Conservation (phyloP, 2,329 filamentous ascomycete species). For the Pyrenochaeta sp. region DNA sequence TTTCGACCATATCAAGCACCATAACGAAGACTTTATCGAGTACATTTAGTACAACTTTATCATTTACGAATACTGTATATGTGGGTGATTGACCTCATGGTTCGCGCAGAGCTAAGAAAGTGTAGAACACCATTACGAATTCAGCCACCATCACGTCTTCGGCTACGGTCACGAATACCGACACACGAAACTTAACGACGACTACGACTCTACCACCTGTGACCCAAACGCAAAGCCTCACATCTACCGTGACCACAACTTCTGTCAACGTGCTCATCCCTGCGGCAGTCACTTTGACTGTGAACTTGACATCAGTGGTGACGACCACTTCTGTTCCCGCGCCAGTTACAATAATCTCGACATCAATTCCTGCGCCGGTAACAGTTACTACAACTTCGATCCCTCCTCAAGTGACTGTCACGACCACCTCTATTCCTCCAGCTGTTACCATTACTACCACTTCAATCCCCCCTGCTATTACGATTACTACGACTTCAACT, state of each 20-base stretch:
- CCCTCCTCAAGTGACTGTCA: too few species aligned
- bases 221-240: not conserved
- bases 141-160: not conserved
- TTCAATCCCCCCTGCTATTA: too few species aligned
- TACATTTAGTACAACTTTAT: not conserved
- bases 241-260: not conserved
- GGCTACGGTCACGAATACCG: not conserved
- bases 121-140: not conserved
- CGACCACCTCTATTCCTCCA: not conserved
- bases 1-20: not conserved
- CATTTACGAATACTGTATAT: not conserved
- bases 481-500: not conserved
- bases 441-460: not conserved
- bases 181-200: too few species aligned
- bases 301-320: not conserved
- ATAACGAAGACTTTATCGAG: not conserved
- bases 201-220: too few species aligned
- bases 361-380: not conserved
- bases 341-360: not conserved
- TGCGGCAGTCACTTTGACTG: not conserved
- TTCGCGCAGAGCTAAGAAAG: not conserved
- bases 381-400: too few species aligned
- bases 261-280: not conserved
- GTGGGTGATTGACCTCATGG: not conserved
- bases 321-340: not conserved